A percentile compares a stretch with the other conserved stretches of the same genome.
phyloP scores from a whole-genome alignment of 208 protist species.

The Wallacemonas rigidus region DNA sequence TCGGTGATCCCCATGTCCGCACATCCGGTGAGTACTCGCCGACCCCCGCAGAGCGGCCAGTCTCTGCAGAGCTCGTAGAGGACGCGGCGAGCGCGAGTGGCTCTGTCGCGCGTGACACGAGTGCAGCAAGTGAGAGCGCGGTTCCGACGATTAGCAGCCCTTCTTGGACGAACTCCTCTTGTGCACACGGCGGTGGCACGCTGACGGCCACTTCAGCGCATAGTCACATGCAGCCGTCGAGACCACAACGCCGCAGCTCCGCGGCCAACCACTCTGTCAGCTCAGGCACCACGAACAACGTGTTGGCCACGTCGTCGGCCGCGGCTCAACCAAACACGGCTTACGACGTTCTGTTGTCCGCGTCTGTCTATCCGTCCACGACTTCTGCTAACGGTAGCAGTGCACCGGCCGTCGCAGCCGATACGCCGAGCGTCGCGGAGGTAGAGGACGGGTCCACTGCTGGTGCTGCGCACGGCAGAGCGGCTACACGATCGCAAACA shows the following conservation, averaged over 20 bases:
- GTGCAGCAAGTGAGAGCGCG: background rate
- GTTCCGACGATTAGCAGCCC: constrained; percentile 8
- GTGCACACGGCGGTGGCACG: background rate
- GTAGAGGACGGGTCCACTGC: background rate
- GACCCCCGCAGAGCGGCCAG: background rate
- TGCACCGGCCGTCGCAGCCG: background rate
- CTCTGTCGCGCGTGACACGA: background rate
- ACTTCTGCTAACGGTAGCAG: background rate
- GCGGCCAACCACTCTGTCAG: constrained; percentile 8
- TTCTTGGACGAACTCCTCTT: constrained; percentile 9
- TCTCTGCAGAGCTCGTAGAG: background rate
- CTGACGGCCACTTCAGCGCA: background rate
- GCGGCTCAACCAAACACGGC: background rate
- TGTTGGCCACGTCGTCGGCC: background rate
- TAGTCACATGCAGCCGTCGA: background rate
- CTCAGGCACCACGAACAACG: constrained; percentile 8
- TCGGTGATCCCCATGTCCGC: background rate
- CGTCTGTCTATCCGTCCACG: background rate
- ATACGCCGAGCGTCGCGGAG: background rate
- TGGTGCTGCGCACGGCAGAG: background rate
- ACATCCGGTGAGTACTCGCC: background rate
- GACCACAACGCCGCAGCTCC: background rate
- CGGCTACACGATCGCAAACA: background rate
- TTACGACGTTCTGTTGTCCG: constrained; percentile 11
- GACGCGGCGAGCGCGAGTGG: background rate